Conservation (phyloP, 176 grass and related monocot genomes). For the Musa itinerans region DNA sequence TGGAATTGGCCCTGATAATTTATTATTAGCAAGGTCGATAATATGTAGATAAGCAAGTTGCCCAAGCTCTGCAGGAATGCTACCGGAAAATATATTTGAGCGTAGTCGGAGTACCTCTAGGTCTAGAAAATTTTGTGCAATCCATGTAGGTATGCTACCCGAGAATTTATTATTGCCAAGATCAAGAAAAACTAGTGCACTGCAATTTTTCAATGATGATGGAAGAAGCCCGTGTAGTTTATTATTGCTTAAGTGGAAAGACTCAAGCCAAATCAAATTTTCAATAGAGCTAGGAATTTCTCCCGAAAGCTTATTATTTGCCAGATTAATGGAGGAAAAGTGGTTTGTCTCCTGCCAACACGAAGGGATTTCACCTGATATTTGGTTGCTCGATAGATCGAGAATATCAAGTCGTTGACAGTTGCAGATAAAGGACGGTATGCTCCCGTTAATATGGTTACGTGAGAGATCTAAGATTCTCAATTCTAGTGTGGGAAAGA, state of each 20-base stretch:
- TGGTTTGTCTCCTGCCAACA: slow-evolving; percentile 5
- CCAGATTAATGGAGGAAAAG: not conserved
- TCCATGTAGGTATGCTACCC: slow-evolving; percentile 19
- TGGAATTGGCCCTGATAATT: not conserved
- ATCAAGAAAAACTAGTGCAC: not conserved
- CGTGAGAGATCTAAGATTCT: slow-evolving; percentile 8
- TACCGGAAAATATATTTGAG: not conserved
- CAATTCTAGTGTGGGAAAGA: not conserved
- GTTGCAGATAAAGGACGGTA: slow-evolving; percentile 12
- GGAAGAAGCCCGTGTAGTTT: slow-evolving; percentile 1
- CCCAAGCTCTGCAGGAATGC: not conserved
- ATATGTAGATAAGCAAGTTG: slow-evolving; percentile 4
- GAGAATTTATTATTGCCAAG: slow-evolving; percentile 13
- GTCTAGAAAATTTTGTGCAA: slow-evolving; percentile 7
- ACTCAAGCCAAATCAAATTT: not conserved
- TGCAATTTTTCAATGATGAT: not conserved
- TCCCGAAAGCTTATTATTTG: not conserved
- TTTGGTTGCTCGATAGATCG: slow-evolving; percentile 21
- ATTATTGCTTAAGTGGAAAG: slow-evolving; percentile 12
- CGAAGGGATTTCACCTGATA: slow-evolving; percentile 22
- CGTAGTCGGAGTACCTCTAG: slow-evolving; percentile 1
- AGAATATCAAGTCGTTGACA: not conserved
- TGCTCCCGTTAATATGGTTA: slow-evolving; percentile 21
- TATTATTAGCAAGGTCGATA: slow-evolving; percentile 18
- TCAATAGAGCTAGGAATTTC: not conserved